These are phyloP conservation scores for Pseudogymnoascus sp. DNA, from an alignment of 2,329 filamentous ascomycete genomes.

Conservation along the genomic window DNA sequence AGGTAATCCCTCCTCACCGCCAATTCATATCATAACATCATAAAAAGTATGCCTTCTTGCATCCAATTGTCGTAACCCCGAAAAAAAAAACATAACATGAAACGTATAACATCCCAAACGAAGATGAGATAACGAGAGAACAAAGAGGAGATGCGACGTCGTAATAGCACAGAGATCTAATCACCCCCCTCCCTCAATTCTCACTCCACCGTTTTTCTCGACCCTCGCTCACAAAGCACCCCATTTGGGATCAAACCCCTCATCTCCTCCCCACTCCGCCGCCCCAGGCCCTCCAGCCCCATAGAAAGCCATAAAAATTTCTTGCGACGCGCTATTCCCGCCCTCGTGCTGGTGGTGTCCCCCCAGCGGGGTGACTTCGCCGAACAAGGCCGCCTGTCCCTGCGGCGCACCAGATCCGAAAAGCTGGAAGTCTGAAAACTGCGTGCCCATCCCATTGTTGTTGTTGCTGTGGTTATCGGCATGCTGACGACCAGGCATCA, in stretches of 20 bases:
- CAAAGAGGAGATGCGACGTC: background rate
- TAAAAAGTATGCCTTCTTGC: background rate
- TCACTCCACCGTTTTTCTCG: background rate
- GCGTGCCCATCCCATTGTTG: background rate
- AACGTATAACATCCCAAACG: background rate
- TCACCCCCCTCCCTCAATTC: background rate
- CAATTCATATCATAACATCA: constrained; percentile 1
- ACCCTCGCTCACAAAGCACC: background rate
- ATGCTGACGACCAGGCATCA: background rate
- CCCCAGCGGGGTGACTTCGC: background rate
- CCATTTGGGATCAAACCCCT: background rate
- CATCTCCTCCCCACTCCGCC: background rate
- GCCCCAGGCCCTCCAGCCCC: background rate
- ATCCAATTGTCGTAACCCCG: background rate
- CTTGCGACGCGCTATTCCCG: background rate
- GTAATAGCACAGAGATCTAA: constrained; percentile 5
- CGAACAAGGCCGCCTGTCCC: background rate
- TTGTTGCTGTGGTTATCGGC: background rate
- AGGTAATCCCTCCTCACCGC: background rate
- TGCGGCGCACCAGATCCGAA: background rate
- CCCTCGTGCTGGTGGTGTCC: background rate
- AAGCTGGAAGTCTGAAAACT: background rate
- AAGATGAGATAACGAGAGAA: background rate
- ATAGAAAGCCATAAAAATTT: background rate
- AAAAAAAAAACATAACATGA: background rate